Conservation (phyloP, 257 asterid genomes). For the Scutellaria barbata region DNA sequence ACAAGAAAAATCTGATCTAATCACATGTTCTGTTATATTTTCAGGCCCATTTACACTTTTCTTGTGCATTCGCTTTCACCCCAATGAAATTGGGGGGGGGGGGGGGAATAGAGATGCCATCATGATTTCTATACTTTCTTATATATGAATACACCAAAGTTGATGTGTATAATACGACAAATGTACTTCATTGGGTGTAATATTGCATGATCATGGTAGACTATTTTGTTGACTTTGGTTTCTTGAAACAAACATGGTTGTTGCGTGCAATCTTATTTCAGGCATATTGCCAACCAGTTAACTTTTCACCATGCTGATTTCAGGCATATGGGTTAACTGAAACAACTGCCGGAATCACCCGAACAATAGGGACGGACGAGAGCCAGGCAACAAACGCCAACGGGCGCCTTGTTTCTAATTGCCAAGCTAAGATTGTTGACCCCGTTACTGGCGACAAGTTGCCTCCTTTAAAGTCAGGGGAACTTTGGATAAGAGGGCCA, state of each 20-base stretch:
- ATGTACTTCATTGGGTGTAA: not conserved
- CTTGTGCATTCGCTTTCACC: not conserved
- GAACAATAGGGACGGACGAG: slow-evolving; percentile 35
- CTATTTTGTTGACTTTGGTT: not conserved
- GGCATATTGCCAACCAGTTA: not conserved
- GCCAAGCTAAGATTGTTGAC: slow-evolving; percentile 49
- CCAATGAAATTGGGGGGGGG: not conserved
- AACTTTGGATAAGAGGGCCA: slow-evolving; percentile 54
- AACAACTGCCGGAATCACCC: slow-evolving; percentile 46
- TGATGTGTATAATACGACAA: too few species aligned
- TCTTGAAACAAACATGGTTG: not conserved
- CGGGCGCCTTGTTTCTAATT: slow-evolving; percentile 48
- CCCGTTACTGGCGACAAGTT: slow-evolving; percentile 40
- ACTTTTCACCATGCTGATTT: not conserved
- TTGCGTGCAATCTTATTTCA: not conserved
- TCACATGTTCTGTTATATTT: slow-evolving; percentile 1
- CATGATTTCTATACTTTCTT: too few species aligned
- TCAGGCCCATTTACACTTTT: not conserved
- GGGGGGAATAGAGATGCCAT: not conserved
- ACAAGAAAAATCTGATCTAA: too few species aligned
- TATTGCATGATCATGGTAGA: not conserved
- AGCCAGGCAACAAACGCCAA: slow-evolving; percentile 34
- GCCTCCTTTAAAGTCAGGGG: slow-evolving; percentile 44
- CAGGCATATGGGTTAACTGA: slow-evolving; percentile 57
- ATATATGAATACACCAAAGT: too few species aligned